These are phyloP conservation scores for Primulina tabacum DNA, from an alignment of 257 asterid species.

Conservation along the genomic window DNA sequence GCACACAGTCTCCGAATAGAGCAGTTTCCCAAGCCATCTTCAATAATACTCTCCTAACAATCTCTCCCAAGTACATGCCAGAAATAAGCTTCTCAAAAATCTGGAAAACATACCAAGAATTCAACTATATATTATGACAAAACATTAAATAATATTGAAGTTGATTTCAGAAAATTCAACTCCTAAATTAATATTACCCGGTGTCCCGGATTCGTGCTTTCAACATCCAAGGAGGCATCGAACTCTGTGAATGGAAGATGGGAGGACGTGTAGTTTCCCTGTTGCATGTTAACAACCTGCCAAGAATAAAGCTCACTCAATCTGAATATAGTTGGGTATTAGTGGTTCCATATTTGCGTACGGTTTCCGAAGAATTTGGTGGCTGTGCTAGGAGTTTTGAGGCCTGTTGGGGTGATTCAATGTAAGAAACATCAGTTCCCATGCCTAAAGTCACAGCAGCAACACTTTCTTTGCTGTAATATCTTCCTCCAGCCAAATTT, in stretches of 20 bases:
- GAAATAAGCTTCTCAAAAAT: constrained; percentile 75
- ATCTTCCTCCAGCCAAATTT: constrained; percentile 79
- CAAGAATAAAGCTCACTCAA: constrained; percentile 1
- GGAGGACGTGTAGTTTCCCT: constrained; percentile 65
- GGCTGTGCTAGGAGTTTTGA: constrained; percentile 31
- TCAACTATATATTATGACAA: neutral
- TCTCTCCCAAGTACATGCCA: constrained; percentile 75
- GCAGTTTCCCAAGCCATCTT: constrained; percentile 65
- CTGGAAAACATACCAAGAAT: constrained; percentile 31
- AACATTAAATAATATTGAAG: neutral
- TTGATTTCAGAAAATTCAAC: neutral
- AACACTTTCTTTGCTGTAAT: constrained; percentile 60
- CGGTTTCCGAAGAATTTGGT: constrained; percentile 51
- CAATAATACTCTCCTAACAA: constrained; percentile 62
- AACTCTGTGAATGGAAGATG: constrained; percentile 67
- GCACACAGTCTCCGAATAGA: constrained; percentile 58
- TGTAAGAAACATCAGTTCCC: constrained; percentile 64
- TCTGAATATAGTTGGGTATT: neutral
- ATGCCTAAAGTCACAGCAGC: constrained; percentile 68
- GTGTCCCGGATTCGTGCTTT: constrained; percentile 55
- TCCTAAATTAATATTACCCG: constrained; percentile 28
- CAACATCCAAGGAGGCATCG: constrained; percentile 53
- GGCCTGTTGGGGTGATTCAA: constrained; percentile 41
- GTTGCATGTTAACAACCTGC: constrained; percentile 68
- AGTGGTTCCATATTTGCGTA: neutral